Evolutionary conservation across 1,284 basidiomycete genomes (phyloP), one percentile per base, ranked within the genome.

Genomic region (Tilletia walkeri): DNA sequence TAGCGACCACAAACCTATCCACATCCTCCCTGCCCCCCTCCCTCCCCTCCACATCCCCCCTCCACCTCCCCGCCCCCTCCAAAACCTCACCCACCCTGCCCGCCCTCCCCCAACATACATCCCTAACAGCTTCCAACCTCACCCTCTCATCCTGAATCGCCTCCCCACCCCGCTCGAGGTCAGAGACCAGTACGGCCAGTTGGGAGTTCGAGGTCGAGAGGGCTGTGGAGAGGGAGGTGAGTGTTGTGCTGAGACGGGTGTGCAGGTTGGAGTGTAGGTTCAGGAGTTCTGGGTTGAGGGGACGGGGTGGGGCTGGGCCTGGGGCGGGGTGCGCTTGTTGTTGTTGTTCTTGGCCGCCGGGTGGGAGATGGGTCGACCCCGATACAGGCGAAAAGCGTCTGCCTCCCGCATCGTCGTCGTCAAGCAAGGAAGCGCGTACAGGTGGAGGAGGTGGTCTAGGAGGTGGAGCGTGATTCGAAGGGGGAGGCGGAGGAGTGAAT

Each of bases 131-230:
- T 84, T 92, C 90, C 36, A 99, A 86, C n/a, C 96, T 88, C 4
- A 90, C 91, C 89, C 93, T 94, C 86, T 99, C 96, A 85, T 99
- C 96, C 65, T 89, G 88, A 72, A 99, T 92, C 4, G 95, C 95
- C 18, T 94, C 94, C 81, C 91, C 90, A 2, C 95, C 96, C 65
- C 90, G 88, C 63, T 92, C 88, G 71, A 99, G 88, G 85, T 97
- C 94, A 59, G 88, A 85, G 76, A 92, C 90, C 72, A 95, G 89
- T 53, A 91, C 89, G 63, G 89, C 88, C 65, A 97, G 87, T 49
- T 92, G 90, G 76, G 90, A 88, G 47, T 89, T 88, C 77, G 93
- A 91, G 45, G 89, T 85, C 20, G 87, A 85, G 70, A 94, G 87
- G 12, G 89, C 88, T 54, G 89, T 86, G 4, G 89, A 85, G 14